Conservation (phyloP, 2,329 filamentous ascomycete species). For the Cordyceps fumosorosea region DNA sequence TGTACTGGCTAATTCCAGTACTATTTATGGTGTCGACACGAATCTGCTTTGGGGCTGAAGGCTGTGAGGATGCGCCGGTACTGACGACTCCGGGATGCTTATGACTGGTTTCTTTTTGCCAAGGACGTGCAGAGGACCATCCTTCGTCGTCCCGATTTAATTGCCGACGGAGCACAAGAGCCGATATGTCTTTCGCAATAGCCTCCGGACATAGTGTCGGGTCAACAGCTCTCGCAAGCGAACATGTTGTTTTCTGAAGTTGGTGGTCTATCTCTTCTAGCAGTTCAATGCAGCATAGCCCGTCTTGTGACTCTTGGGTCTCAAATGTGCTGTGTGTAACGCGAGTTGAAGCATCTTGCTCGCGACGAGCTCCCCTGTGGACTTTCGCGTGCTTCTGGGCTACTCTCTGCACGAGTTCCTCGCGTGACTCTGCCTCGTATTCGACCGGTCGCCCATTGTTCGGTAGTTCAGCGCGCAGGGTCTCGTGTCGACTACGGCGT, state of each 20-base stretch:
- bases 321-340: background rate
- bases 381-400: conserved; percentile 40
- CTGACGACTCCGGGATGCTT: background rate
- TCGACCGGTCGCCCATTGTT: conserved; percentile 23
- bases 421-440: conserved; percentile 30
- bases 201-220: background rate
- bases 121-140: background rate
- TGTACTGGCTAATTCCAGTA: background rate
- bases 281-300: conserved; percentile 3
- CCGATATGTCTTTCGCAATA: conserved; percentile 8
- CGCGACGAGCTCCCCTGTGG: conserved; percentile 33
- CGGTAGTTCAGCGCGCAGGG: conserved; percentile 19
- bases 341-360: conserved; percentile 19
- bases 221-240: conserved; percentile 1
- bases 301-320: background rate
- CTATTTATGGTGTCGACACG: background rate
- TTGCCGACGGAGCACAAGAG: background rate
- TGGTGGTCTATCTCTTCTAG: background rate
- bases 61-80: background rate
- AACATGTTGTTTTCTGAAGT: conserved; percentile 4
- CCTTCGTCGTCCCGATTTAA: background rate
- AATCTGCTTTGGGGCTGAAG: background rate
- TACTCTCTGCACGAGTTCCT: conserved; percentile 35
- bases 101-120: background rate
- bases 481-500: conserved; percentile 41